Base-by-base conservation (phyloP, 129 eudicot species). In the Glebionis coronaria region DNA sequence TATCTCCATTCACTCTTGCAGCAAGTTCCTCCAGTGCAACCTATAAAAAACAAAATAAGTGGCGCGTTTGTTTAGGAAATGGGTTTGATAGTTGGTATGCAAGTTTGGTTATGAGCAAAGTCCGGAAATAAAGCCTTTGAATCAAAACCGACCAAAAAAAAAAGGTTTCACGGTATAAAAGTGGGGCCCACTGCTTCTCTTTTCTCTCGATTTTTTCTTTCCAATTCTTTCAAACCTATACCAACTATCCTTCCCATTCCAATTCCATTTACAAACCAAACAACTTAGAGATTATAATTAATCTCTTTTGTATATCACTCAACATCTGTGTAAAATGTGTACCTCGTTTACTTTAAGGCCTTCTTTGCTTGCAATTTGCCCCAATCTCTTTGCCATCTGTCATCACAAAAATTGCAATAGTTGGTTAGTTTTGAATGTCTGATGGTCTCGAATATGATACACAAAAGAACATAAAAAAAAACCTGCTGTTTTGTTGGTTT, bases 401-500 rank as follows among this genome's bases (percentile, higher is more conserved):
- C 71, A 84, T 40, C 68, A 20, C 9, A 63, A 72, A 71, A 35
- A 61, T 35, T 28, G 31, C 20, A n/a, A 12, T 0, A 27, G 68
- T 74, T 71, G 42, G 51, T 13, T 44, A 55, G 13, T 46, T 28
- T 58, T 13, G n/a, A 4, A 47, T 56, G 60, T 12, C 35, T 28
- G 19, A 46, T 19, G 56, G 56, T 65, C 60, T 56, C 18, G 19
- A 28, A 44, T 56, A 71, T 14, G 18, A 18, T 11, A 73, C 18
- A 38, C 51, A 53, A 61, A 42, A 15, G 6, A 55, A 7, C 42
- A 63, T 14, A 50, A 11, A 10, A 55, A 27, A 29, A 55, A 16
- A 91, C 98, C 98, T 91, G 99, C 79, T 89, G 97, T 78, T 93
- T 93, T 80, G 99, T 93, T 42, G 99, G 99, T 80, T 89, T 93